Base-by-base conservation (phyloP, 2,329 filamentous ascomycete genomes). In the Taxawa tesnikishii region DNA sequence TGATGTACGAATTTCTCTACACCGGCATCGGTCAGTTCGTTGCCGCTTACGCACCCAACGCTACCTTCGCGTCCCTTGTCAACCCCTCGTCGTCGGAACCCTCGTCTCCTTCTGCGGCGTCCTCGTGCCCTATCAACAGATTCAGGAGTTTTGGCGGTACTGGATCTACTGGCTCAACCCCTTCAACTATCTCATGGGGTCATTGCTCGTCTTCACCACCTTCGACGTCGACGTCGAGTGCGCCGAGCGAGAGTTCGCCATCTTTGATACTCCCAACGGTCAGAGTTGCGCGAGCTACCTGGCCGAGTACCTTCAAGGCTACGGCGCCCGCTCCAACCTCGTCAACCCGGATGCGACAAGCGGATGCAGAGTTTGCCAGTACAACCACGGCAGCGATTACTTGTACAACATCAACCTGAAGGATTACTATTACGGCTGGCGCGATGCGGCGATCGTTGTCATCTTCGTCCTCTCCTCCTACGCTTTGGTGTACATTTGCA, bases 361-460 rank as follows among this genome's bases (percentile, higher is more conserved):
- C 0, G 58, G 51, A 0, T 83, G 79, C 48, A 52, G 53, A 25
- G 75, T 81, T 0, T 83, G 78, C 44, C 60, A 72, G 39, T 82
- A 72, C 47, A 52, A 50, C 2, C 53, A 46, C 12, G 76, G 74
- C 0, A 59, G 64, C 5, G 75, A 79, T 36, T 82, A 77, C 40
- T 49, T 82, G 3, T 43, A 52, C 2, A 70, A 62, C 0, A 40
- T 82, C 9, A 78, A 80, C 45, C 43, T 82, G 6, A 59, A 60
- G 1, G 62, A 72, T 4, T 72, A 79, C 41, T 70, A 63, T 38
- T 74, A 73, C 42, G 76, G 73, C 0, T 83, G 78, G 78, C 63
- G 78, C 29, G 64, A 82, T 50, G 70, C 71, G 0, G 77, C 47
- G 0, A 73, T 79, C 29, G 63, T 68, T 3, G 67, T 66, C 2